Conservation (phyloP, 192 early-diverging fungal genomes). For the Physocladia obscura region DNA sequence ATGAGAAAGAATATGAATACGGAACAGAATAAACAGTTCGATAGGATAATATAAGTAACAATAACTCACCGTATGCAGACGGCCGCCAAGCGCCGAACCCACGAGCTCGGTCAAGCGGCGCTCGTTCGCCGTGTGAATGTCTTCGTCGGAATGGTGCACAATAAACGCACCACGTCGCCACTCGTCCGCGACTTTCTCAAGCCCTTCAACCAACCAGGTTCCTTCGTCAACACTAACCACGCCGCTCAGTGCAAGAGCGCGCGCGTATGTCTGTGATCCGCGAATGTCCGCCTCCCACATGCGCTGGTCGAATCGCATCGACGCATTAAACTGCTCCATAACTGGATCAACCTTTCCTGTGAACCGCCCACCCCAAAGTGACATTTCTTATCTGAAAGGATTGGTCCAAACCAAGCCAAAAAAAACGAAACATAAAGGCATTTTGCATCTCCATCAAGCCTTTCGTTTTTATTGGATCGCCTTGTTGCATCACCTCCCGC, state of each 20-base stretch:
- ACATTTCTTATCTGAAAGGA: no score
- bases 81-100: slow-evolving; percentile 82
- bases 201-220: slow-evolving; percentile 69
- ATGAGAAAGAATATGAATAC: no score
- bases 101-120: slow-evolving; percentile 89
- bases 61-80: slow-evolving; percentile 92
- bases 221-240: slow-evolving; percentile 80
- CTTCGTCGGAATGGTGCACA: slow-evolving; percentile 72
- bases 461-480: no score
- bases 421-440: no score
- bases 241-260: slow-evolving; percentile 68
- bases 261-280: slow-evolving; percentile 88
- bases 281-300: slow-evolving; percentile 87
- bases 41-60: no score
- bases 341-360: slow-evolving; percentile 89
- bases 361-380: slow-evolving; percentile 85
- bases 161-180: slow-evolving; percentile 77
- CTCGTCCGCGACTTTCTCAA: slow-evolving; percentile 74
- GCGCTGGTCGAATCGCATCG: slow-evolving; percentile 88
- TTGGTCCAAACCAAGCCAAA: no score
- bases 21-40: no score
- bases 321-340: slow-evolving; percentile 96
- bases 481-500: no score
- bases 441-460: no score
- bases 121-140: slow-evolving; percentile 99